These are phyloP conservation scores for Trichosporon asahii DNA, from an alignment of 1,284 basidiomycete genomes.

Conservation along the genomic window DNA sequence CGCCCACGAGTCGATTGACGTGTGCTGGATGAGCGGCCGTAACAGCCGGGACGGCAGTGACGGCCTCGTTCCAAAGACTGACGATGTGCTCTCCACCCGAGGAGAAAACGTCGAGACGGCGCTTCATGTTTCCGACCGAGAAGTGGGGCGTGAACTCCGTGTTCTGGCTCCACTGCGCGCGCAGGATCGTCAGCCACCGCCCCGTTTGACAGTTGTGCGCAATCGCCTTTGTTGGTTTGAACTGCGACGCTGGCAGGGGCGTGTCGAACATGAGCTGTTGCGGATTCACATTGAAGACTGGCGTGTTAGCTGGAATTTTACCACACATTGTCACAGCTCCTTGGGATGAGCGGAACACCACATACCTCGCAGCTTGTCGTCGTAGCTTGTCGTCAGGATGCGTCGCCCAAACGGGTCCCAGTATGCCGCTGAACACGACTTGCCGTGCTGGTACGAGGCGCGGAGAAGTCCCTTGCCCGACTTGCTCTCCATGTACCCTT, in stretches of 20 bases:
- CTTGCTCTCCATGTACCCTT: constrained; percentile 23
- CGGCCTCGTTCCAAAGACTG: constrained; percentile 41
- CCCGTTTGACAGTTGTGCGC: constrained; percentile 55
- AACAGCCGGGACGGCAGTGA: constrained; percentile 53
- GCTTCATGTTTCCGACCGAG: constrained; percentile 54
- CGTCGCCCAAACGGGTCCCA: constrained; percentile 54
- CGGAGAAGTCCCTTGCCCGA: constrained; percentile 41
- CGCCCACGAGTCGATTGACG: constrained; percentile 49
- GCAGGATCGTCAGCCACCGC: constrained; percentile 54
- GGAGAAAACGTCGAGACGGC: constrained; percentile 49
- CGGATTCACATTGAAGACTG: constrained; percentile 52
- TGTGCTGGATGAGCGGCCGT: constrained; percentile 51
- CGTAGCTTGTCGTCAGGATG: constrained; percentile 53
- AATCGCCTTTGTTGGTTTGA: constrained; percentile 38
- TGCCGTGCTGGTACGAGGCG: constrained; percentile 48
- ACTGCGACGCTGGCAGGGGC: constrained; percentile 34
- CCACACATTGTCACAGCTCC: neutral
- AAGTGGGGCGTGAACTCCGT: constrained; percentile 52
- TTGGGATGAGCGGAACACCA: neutral
- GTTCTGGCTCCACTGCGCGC: constrained; percentile 53
- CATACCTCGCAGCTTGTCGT: constrained; percentile 49
- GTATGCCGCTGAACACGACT: constrained; percentile 53
- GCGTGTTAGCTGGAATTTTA: neutral
- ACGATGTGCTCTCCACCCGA: constrained; percentile 47
- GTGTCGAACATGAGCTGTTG: constrained; percentile 32